Percentiles rank a stretch among this genome's conserved stretches.
Evolutionary conservation across 345 rosid genomes (phyloP).

Genomic region (Noccaea bulbosa): DNA sequence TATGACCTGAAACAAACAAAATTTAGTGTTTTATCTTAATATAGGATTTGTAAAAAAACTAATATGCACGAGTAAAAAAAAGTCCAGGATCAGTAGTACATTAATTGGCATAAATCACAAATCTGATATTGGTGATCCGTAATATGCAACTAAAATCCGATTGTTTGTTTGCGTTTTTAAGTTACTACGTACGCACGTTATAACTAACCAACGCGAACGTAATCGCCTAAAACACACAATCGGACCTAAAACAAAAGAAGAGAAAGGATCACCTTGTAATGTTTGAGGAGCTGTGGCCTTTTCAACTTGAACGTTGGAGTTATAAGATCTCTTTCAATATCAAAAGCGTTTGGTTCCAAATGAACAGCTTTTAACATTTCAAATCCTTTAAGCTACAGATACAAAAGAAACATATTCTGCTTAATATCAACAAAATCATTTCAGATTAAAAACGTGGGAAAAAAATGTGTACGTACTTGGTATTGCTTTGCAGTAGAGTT

Average conservation of each 20-base stretch:
- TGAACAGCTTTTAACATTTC: constrained; percentile 86
- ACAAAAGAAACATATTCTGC: background rate
- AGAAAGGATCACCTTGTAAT: constrained; percentile 62
- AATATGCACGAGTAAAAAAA: constrained; percentile 18
- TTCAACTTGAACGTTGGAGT: constrained; percentile 91
- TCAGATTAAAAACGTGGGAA: background rate
- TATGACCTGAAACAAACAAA: constrained; percentile 49
- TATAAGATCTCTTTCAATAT: constrained; percentile 80
- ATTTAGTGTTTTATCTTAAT: background rate
- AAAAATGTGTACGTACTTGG: constrained; percentile 51
- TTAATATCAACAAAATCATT: constrained; percentile 7
- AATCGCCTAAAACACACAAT: background rate
- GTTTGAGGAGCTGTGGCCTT: constrained; percentile 86
- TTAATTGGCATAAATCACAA: background rate
- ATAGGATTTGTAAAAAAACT: background rate
- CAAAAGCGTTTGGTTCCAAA: constrained; percentile 79
- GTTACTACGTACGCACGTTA: background rate
- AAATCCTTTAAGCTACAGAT: constrained; percentile 75
- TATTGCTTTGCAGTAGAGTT: constrained; percentile 68
- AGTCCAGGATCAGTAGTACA: background rate
- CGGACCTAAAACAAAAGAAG: background rate
- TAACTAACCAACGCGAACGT: background rate
- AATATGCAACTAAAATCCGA: background rate
- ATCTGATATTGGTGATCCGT: background rate
- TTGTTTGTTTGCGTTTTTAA: background rate